phyloP scores from a whole-genome alignment of 257 asterid genomes.

The Cruciata laevipes region DNA sequence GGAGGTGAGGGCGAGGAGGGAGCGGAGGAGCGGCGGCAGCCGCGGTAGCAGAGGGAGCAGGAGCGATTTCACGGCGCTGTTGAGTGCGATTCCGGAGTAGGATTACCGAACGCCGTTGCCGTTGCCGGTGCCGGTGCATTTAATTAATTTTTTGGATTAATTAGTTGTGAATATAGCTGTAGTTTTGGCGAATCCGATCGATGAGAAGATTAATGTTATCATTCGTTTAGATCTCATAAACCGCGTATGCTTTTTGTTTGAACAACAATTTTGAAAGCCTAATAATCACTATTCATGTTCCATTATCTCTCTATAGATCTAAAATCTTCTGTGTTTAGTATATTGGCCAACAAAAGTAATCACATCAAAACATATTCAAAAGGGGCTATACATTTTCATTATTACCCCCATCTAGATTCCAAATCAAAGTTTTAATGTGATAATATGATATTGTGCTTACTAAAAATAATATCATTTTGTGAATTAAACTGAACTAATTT shows the following conservation, averaged over 20 bases:
- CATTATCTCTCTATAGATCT: not conserved
- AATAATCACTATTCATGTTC: not conserved
- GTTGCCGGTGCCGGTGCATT: not conserved
- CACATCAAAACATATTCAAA: not conserved
- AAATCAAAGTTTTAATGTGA: too few species aligned
- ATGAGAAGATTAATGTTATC: slow-evolving; percentile 5
- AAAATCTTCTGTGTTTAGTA: not conserved
- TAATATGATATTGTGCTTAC: too few species aligned
- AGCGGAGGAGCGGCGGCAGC: slow-evolving; percentile 21
- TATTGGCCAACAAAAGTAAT: not conserved
- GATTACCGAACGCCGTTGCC: slow-evolving; percentile 20
- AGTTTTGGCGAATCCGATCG: slow-evolving; percentile 5
- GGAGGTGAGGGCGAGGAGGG: slow-evolving; percentile 21
- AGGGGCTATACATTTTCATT: too few species aligned
- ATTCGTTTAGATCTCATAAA: not conserved
- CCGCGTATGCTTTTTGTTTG: not conserved
- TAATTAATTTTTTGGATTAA: not conserved
- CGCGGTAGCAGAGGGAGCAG: slow-evolving; percentile 21
- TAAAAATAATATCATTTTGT: too few species aligned
- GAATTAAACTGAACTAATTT: too few species aligned
- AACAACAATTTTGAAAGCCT: not conserved
- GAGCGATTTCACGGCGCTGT: slow-evolving; percentile 37
- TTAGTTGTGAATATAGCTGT: slow-evolving; percentile 18
- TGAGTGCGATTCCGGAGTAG: slow-evolving; percentile 79
- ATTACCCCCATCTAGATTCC: too few species aligned